phyloP scores from a whole-genome alignment of 805 yeast genomes.

The Priceomyces medius region DNA sequence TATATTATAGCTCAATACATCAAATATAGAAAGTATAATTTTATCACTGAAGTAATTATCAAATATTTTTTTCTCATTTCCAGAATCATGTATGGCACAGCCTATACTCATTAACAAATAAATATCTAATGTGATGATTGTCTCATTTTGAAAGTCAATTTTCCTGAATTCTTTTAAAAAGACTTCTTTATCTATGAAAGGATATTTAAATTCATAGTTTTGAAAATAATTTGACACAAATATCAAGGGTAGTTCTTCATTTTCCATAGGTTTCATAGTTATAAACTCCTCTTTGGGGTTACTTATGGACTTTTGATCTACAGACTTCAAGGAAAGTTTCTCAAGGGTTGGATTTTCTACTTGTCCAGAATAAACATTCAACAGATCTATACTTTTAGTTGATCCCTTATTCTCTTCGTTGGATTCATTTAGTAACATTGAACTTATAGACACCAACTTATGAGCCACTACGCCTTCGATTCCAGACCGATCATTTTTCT shows the following conservation, averaged over 20 bases:
- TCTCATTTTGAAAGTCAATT: slow-evolving; percentile 33
- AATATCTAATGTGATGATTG: slow-evolving; percentile 37
- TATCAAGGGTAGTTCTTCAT: slow-evolving; percentile 27
- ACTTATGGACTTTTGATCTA: slow-evolving; percentile 1
- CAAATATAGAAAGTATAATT: slow-evolving; percentile 32
- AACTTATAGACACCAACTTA: slow-evolving; percentile 22
- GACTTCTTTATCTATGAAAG: slow-evolving; percentile 27
- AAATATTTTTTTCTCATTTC: slow-evolving; percentile 21
- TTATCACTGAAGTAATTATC: slow-evolving; percentile 30
- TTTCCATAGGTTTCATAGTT: slow-evolving; percentile 31
- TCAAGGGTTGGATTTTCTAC: background rate
- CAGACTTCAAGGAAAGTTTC: background rate
- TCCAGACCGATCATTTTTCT: background rate
- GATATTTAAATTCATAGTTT: slow-evolving; percentile 36
- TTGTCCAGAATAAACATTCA: background rate
- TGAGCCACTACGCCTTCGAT: slow-evolving; percentile 6
- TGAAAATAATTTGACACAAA: slow-evolving; percentile 37
- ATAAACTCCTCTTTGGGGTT: slow-evolving; percentile 32
- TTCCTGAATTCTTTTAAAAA: slow-evolving; percentile 21
- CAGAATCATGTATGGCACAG: slow-evolving; percentile 34
- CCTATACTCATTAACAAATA: slow-evolving; percentile 41
- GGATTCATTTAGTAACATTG: slow-evolving; percentile 18
- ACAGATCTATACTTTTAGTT: slow-evolving; percentile 3
- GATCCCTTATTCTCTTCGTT: slow-evolving; percentile 1
- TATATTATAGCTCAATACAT: slow-evolving; percentile 29